Conservation (phyloP, 192 early-diverging fungal genomes). For the Coemansia asiatica region DNA sequence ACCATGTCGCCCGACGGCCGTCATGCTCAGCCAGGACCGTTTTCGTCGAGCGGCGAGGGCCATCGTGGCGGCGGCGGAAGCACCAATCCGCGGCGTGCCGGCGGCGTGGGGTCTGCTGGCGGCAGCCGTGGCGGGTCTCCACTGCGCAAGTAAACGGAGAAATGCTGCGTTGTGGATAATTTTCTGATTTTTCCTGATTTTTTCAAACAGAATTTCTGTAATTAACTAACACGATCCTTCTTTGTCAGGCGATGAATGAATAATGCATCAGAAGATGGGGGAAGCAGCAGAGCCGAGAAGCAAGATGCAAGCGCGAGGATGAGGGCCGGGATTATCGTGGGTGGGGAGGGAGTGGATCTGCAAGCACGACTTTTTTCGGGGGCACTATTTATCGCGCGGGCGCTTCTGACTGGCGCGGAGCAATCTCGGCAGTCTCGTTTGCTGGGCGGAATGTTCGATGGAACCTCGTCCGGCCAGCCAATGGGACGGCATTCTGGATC, state of each 20-base stretch:
- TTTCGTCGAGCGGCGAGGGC: slow-evolving; percentile 1
- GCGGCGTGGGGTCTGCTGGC: slow-evolving; percentile 10
- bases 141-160: slow-evolving; percentile 1
- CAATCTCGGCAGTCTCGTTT: not conserved
- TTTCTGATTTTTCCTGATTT: slow-evolving; percentile 6
- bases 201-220: not conserved
- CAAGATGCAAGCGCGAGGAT: no score
- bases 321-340: not conserved
- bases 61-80: slow-evolving; percentile 8
- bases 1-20: slow-evolving; percentile 18
- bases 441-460: slow-evolving; percentile 3
- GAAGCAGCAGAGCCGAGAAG: no score
- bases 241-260: not conserved
- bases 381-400: slow-evolving; percentile 1
- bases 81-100: not conserved
- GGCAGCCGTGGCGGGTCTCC: slow-evolving; percentile 15
- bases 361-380: not conserved
- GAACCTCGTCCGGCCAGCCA: not conserved
- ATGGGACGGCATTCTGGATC: not conserved
- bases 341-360: slow-evolving; percentile 1
- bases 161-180: not conserved
- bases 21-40: slow-evolving; percentile 12
- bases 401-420: slow-evolving; percentile 3
- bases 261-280: no score
- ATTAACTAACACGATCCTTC: not conserved